Conservation (phyloP, 306 rosid species). For the Cucumis melo region DNA sequence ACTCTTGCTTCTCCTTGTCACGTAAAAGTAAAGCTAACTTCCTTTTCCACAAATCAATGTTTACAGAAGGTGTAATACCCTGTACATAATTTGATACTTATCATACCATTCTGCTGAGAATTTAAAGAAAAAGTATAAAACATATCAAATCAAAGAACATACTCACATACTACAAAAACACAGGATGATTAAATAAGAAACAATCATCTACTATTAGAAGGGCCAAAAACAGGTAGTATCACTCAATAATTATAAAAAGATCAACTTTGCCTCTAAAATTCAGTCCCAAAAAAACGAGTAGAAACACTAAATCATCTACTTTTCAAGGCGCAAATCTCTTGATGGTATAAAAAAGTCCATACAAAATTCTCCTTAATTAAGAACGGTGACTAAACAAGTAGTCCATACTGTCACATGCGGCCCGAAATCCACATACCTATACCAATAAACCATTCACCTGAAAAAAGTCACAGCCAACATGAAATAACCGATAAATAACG, state of each 20-base stretch:
- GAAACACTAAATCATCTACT: not conserved
- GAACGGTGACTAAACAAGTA: not conserved
- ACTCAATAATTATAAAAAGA: not conserved
- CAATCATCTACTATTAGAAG: not conserved
- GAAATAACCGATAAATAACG: not conserved
- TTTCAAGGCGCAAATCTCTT: not conserved
- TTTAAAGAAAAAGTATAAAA: not conserved
- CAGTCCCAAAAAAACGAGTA: not conserved
- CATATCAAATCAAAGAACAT: not conserved
- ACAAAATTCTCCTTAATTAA: not conserved
- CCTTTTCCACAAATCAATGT: conserved; percentile 44
- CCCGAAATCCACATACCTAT: not conserved
- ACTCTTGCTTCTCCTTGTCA: conserved; percentile 60
- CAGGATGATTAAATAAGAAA: not conserved
- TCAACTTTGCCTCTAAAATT: not conserved
- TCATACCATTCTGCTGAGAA: conserved; percentile 10
- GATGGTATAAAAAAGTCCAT: not conserved
- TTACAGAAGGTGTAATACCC: conserved; percentile 30
- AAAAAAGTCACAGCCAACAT: not conserved
- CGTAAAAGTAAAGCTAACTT: conserved; percentile 38
- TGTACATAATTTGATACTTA: not conserved
- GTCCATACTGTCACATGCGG: not conserved
- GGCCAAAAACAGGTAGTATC: not conserved
- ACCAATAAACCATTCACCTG: not conserved
- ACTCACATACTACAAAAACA: not conserved